A percentile compares a stretch with the other conserved stretches of the same genome.
Evolutionary conservation across 495 filamentous ascomycete species (phyloP).

Genomic region (Aspergillus sclerotiicarbonarius): DNA sequence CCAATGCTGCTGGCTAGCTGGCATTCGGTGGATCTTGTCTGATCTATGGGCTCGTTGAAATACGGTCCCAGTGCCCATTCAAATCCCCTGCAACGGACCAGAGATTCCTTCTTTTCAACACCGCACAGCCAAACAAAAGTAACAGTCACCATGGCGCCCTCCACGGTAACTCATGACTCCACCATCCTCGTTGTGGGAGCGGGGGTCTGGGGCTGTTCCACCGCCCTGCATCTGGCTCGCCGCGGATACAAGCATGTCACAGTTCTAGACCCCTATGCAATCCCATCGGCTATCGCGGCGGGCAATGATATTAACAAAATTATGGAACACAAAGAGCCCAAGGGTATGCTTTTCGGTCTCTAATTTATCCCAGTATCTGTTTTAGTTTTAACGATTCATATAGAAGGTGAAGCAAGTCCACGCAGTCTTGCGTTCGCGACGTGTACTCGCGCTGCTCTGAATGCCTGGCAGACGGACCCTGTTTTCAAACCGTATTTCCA

Average conservation of each 20-base stretch:
- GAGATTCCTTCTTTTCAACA: not conserved
- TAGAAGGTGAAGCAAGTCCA: constrained; percentile 24
- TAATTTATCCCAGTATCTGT: not conserved
- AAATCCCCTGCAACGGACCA: not conserved
- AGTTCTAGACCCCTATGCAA: constrained; percentile 43
- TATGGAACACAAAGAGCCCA: constrained; percentile 46
- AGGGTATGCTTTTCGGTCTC: constrained; percentile 34
- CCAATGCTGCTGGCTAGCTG: not conserved
- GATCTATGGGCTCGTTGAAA: not conserved
- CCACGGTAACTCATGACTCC: constrained; percentile 10
- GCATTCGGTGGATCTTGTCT: not conserved
- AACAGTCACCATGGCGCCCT: constrained; percentile 14
- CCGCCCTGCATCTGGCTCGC: constrained; percentile 50
- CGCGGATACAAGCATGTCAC: constrained; percentile 47
- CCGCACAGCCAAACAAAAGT: not conserved
- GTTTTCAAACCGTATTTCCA: constrained; percentile 52
- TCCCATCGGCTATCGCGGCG: constrained; percentile 52
- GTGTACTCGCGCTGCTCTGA: constrained; percentile 36
- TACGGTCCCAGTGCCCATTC: not conserved
- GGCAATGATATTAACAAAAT: constrained; percentile 60
- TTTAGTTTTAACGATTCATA: not conserved
- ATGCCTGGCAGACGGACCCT: constrained; percentile 48
- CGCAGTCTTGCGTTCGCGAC: constrained; percentile 34
- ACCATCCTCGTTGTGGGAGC: constrained; percentile 46
- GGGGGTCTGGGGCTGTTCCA: constrained; percentile 53